These are phyloP conservation scores for Bassia scoparia DNA, from an alignment of 148 eudicot species.

Conservation along the genomic window DNA sequence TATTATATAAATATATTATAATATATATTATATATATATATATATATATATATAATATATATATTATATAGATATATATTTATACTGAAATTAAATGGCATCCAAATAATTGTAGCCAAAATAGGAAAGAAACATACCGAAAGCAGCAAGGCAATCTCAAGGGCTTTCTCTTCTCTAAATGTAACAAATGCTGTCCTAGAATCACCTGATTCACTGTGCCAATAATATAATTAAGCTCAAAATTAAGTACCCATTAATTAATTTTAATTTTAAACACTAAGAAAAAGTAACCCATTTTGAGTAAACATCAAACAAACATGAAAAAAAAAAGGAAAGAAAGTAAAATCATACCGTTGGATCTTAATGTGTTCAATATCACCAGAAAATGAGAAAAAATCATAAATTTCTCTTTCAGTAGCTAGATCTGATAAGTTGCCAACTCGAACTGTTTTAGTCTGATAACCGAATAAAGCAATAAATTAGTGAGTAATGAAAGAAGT, in stretches of 20 bases:
- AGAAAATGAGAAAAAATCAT: slow-evolving; percentile 88
- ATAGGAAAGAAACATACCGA: slow-evolving; percentile 47
- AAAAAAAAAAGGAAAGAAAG: background rate
- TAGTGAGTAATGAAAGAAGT: background rate
- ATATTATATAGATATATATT: too few species aligned
- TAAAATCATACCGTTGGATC: slow-evolving; percentile 53
- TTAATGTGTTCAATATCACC: slow-evolving; percentile 78
- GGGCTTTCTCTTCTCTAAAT: slow-evolving; percentile 77
- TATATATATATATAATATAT: too few species aligned
- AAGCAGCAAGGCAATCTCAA: slow-evolving; percentile 78
- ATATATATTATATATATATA: too few species aligned
- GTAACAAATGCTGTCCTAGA: slow-evolving; percentile 74
- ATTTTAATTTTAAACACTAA: slow-evolving; percentile 9
- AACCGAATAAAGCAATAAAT: background rate
- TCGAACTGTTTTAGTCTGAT: slow-evolving; percentile 66
- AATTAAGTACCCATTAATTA: slow-evolving; percentile 7
- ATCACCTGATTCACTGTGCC: slow-evolving; percentile 43
- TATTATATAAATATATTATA: too few species aligned
- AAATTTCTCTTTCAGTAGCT: slow-evolving; percentile 79
- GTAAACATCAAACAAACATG: background rate
- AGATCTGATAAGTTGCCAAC: slow-evolving; percentile 89
- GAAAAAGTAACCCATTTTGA: slow-evolving; percentile 4
- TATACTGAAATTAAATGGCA: background rate
- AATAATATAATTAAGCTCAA: slow-evolving; percentile 14
- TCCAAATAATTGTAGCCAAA: background rate